These are phyloP conservation scores for Botryotinia narcissicola DNA, from an alignment of 2,329 filamentous ascomycete genomes.

Conservation along the genomic window DNA sequence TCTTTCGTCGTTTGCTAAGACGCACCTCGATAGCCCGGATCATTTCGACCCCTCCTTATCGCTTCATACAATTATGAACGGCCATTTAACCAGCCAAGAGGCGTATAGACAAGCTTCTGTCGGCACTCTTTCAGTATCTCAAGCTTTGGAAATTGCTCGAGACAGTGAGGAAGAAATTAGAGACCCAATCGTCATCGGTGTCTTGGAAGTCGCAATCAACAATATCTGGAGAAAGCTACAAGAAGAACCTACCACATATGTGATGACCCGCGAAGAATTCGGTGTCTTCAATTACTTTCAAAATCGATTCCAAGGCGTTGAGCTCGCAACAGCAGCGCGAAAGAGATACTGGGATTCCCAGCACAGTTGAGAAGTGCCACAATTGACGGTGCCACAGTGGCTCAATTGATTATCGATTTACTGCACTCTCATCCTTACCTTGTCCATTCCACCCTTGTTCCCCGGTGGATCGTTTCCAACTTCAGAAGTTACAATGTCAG, in stretches of 20 bases:
- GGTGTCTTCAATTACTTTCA: conserved; percentile 85
- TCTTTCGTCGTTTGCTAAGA: conserved; percentile 24
- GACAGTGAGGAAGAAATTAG: conserved; percentile 66
- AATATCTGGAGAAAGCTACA: conserved; percentile 68
- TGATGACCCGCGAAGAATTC: conserved; percentile 76
- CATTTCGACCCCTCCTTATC: conserved; percentile 21
- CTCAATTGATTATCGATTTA: conserved; percentile 10
- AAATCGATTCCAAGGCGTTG: conserved; percentile 57
- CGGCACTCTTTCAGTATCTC: conserved; percentile 46
- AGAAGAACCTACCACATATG: conserved; percentile 63
- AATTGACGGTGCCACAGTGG: conserved; percentile 5
- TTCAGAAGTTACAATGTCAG: conserved; percentile 3
- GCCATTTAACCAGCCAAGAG: conserved; percentile 22
- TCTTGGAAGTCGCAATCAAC: conserved; percentile 62
- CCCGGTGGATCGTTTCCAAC: neutral
- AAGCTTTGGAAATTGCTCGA: conserved; percentile 73
- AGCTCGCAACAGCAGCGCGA: conserved; percentile 48
- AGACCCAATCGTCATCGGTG: conserved; percentile 59
- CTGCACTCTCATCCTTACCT: neutral
- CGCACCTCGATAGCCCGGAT: conserved; percentile 21
- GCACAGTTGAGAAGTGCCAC: conserved; percentile 3
- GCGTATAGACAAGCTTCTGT: conserved; percentile 22
- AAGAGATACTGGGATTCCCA: conserved; percentile 53
- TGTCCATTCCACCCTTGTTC: neutral
- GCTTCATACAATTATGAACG: conserved; percentile 27